Evolutionary conservation across 768 basidiomycete species (phyloP), one percentile per base, ranked within the genome.

Genomic region (Cyclocybe aegerita): DNA sequence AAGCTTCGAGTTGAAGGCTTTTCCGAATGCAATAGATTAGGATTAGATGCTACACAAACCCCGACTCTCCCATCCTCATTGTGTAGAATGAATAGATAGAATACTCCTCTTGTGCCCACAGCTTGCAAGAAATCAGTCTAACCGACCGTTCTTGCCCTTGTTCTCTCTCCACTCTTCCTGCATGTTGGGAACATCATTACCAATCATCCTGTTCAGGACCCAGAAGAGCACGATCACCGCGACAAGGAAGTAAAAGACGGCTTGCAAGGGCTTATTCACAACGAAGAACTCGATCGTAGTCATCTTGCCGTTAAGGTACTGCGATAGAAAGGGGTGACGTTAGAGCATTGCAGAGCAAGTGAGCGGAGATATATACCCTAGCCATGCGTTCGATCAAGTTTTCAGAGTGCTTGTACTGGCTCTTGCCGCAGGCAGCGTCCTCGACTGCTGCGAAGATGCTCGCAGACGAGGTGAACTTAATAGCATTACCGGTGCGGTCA

Each of bases 371-470:
- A 60, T 68, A 6, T 64, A 89, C 88, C 52, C 84, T 69, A 0
- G 84, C 82, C 7, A 79, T 53, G 34, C 90, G 77, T 64, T 93
- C 90, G 10, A 90, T 60, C 4, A 77, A 35, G 59, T 83, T 90
- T 59, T 88, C 88, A 0, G 90, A 92, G 50, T 90, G 69, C 58
- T 80, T 84, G 55, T 76, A 74, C 4, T 58, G 38, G 0, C 85
- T 63, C 1, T 70, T 71, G 0, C 80, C 82, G 23, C 70, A 67
- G 0, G 80, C 73, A 7, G 85, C 80, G 11, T 81, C 85, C 37
- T 91, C 85, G 5, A 96, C 72, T 2, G 88, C 79, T 1, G 83
- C 78, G 46, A 88, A 86, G 33, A 96, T 70, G 53, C 79, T 70
- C 14, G 60, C 58, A 1, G 66, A 67, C 0, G 72, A 72, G 0